phyloP scores from a whole-genome alignment of 805 yeast species.

The Ascoidea rubescens region DNA sequence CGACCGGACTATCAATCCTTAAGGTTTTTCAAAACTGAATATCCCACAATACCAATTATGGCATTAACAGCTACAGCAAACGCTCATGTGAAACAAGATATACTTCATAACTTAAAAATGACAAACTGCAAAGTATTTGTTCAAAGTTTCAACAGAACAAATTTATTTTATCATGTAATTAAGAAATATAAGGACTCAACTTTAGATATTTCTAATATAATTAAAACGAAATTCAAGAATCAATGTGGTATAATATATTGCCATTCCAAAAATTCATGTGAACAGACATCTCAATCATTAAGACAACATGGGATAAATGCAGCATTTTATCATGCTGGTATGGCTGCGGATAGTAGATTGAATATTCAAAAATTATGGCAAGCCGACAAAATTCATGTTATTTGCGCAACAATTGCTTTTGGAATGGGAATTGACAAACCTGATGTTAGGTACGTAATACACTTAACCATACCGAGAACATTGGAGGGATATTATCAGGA shows the following conservation, averaged over 20 bases:
- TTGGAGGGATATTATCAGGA: conserved; percentile 96
- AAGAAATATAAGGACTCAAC: conserved; percentile 43
- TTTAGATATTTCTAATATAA: conserved; percentile 45
- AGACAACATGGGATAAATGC: conserved; percentile 47
- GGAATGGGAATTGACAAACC: conserved; percentile 99
- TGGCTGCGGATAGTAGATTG: conserved; percentile 63
- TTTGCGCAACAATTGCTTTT: conserved; percentile 96
- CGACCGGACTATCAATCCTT: conserved; percentile 88
- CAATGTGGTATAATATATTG: conserved; percentile 88
- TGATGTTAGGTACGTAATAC: conserved; percentile 86
- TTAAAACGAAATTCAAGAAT: conserved; percentile 33
- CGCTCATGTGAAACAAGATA: conserved; percentile 76
- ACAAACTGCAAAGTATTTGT: conserved; percentile 49
- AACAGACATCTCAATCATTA: conserved; percentile 56
- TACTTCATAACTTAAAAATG: conserved; percentile 62
- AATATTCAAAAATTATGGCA: conserved; percentile 80
- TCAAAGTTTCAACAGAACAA: conserved; percentile 87
- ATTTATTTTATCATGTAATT: conserved; percentile 64
- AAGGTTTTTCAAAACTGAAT: conserved; percentile 54
- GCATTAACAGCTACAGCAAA: conserved; percentile 97
- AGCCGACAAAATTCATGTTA: conserved; percentile 48
- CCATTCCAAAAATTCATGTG: conserved; percentile 82
- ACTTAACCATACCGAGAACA: conserved; percentile 76
- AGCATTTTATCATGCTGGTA: conserved; percentile 88
- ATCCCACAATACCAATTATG: conserved; percentile 79